Evolutionary conservation across 108 stramenopile species (phyloP).

Genomic region (Discostella stelligeroides): DNA sequence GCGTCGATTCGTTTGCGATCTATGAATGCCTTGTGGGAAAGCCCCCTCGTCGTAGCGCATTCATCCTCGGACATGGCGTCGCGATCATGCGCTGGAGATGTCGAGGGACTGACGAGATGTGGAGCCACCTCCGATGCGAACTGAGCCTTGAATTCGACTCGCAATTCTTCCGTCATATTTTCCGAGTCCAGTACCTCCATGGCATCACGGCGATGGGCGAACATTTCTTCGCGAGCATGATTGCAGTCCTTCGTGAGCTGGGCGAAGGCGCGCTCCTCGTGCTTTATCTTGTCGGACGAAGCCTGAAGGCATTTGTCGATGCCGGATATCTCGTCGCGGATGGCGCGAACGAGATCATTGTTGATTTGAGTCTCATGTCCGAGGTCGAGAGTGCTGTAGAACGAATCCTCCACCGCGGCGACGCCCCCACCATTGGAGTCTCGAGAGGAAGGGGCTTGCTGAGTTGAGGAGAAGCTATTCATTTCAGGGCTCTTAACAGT

Average conservation of each 20-base stretch:
- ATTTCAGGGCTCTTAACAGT: not conserved
- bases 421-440: not conserved
- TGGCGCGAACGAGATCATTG: constrained; percentile 51
- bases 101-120: constrained; percentile 22
- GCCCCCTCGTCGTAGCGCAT: constrained; percentile 14
- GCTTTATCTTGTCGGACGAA: constrained; percentile 4
- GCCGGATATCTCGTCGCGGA: constrained; percentile 48
- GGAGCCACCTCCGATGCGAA: constrained; percentile 22
- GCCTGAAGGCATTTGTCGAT: constrained; percentile 32
- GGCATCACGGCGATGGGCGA: constrained; percentile 37
- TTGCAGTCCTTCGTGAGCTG: constrained; percentile 51
- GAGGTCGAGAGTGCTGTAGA: constrained; percentile 22
- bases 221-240: constrained; percentile 43
- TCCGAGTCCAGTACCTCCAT: constrained; percentile 32
- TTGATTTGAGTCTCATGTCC: constrained; percentile 37
- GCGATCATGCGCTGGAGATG: constrained; percentile 2
- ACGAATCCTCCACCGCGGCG: constrained; percentile 7
- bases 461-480: constrained; percentile 7
- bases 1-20: constrained; percentile 29
- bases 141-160: constrained; percentile 24
- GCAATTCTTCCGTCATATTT: constrained; percentile 39
- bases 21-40: constrained; percentile 36
- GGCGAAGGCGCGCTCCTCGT: constrained; percentile 46
- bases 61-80: constrained; percentile 23
- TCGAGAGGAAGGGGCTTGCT: not conserved